phyloP scores from a whole-genome alignment of 148 eudicot species.

The Camellia lanceoleosa region DNA sequence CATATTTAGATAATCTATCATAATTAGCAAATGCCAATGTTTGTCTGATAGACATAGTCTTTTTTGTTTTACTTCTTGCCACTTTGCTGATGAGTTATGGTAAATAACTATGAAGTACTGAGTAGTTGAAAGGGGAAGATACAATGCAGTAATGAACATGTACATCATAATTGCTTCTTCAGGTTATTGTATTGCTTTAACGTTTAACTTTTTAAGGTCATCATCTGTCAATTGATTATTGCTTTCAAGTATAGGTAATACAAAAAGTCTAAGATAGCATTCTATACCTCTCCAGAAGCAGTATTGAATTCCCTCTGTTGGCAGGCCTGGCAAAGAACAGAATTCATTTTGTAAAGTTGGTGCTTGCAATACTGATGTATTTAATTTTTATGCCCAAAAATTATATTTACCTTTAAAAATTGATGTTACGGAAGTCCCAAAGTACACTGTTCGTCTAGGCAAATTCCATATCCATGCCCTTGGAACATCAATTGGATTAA shows the following conservation, averaged over 20 bases:
- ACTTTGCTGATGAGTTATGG: neutral
- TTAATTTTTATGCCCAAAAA: neutral
- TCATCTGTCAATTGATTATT: conserved; percentile 1
- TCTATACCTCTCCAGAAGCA: conserved; percentile 71
- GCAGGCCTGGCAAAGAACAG: conserved; percentile 38
- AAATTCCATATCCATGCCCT: conserved; percentile 56
- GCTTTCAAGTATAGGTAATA: neutral
- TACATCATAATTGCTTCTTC: neutral
- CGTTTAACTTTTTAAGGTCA: neutral
- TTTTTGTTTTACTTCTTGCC: neutral
- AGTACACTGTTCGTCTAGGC: conserved; percentile 57
- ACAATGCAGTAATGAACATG: neutral
- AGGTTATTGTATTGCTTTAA: neutral
- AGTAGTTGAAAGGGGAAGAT: neutral
- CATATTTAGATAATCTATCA: neutral
- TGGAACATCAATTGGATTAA: conserved; percentile 64
- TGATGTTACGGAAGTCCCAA: conserved; percentile 61
- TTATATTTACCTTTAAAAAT: conserved; percentile 54
- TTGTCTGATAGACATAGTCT: neutral
- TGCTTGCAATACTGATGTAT: neutral
- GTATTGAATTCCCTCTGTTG: conserved; percentile 50
- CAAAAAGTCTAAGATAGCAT: neutral
- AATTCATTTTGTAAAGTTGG: conserved; percentile 2
- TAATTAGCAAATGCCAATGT: neutral
- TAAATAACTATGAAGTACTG: neutral